Conservation (phyloP, 768 basidiomycete species). For the Tricholoma matsutake region DNA sequence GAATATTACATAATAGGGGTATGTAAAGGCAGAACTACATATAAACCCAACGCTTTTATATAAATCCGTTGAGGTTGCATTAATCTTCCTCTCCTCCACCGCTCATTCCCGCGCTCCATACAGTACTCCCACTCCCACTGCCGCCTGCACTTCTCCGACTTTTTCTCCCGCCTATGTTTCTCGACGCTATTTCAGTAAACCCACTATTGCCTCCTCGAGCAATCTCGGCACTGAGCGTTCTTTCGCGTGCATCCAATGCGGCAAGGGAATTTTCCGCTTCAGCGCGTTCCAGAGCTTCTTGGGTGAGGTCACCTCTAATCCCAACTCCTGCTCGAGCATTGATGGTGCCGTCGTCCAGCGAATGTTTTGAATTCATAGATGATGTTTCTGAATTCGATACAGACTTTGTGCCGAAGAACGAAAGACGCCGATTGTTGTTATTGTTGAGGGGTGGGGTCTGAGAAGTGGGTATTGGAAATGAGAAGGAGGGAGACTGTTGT, state of each 20-base stretch:
- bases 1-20: neutral
- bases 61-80: too few relatives aligned
- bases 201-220: constrained; percentile 71
- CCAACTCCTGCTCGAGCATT: constrained; percentile 30
- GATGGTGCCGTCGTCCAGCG: constrained; percentile 22
- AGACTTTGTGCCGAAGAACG: constrained; percentile 61
- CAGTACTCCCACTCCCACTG: constrained; percentile 72
- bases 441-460: constrained; percentile 26
- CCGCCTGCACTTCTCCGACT: constrained; percentile 60
- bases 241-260: constrained; percentile 79
- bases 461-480: constrained; percentile 24
- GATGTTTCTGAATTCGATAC: constrained; percentile 43
- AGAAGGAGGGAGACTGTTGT: constrained; percentile 30
- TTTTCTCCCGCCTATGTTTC: constrained; percentile 53
- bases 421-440: constrained; percentile 53
- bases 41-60: too few relatives aligned
- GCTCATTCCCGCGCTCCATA: constrained; percentile 86
- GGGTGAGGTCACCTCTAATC: constrained; percentile 51
- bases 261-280: constrained; percentile 76
- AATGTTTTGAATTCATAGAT: constrained; percentile 44
- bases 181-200: constrained; percentile 71
- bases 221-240: constrained; percentile 66
- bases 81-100: constrained; percentile 46
- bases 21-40: too few relatives aligned
- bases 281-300: constrained; percentile 74